phyloP scores from a whole-genome alignment of 257 asterid species.

The Penstemon barbatus region DNA sequence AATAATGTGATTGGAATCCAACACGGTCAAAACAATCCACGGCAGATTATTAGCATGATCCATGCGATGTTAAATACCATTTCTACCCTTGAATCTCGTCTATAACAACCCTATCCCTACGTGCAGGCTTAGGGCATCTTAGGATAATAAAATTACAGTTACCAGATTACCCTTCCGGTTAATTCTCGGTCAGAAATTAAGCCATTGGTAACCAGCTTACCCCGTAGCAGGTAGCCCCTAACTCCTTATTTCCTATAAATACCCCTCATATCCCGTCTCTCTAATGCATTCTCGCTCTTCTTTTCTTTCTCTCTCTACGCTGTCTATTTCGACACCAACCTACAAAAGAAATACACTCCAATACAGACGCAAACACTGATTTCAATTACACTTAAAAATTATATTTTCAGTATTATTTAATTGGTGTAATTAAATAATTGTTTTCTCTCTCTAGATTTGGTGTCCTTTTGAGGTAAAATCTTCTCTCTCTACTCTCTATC shows the following conservation, averaged over 20 bases:
- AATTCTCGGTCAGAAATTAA: constrained; percentile 38
- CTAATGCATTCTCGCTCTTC: constrained; percentile 26
- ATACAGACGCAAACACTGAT: constrained; percentile 14
- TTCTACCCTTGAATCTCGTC: neutral
- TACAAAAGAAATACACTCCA: constrained; percentile 16
- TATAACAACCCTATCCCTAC: neutral
- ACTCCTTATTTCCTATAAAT: constrained; percentile 65
- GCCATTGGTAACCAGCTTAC: constrained; percentile 36
- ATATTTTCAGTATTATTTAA: constrained; percentile 16
- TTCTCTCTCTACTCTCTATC: constrained; percentile 24
- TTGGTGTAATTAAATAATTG: constrained; percentile 17
- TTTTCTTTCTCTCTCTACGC: constrained; percentile 18
- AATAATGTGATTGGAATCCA: constrained; percentile 3
- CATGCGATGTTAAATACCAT: neutral
- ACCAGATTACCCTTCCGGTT: constrained; percentile 40
- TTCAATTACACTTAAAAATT: constrained; percentile 22
- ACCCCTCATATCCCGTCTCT: constrained; percentile 38
- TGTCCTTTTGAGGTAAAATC: constrained; percentile 52
- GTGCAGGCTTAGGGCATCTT: constrained; percentile 23
- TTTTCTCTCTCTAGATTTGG: constrained; percentile 59
- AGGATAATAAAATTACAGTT: constrained; percentile 13
- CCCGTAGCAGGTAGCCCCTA: constrained; percentile 40
- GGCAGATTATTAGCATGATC: constrained; percentile 22
- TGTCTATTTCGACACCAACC: constrained; percentile 27
- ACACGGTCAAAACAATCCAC: constrained; percentile 37